These are phyloP conservation scores for Erysimum cheiranthoides DNA, from an alignment of 345 rosid genomes.

Conservation along the genomic window DNA sequence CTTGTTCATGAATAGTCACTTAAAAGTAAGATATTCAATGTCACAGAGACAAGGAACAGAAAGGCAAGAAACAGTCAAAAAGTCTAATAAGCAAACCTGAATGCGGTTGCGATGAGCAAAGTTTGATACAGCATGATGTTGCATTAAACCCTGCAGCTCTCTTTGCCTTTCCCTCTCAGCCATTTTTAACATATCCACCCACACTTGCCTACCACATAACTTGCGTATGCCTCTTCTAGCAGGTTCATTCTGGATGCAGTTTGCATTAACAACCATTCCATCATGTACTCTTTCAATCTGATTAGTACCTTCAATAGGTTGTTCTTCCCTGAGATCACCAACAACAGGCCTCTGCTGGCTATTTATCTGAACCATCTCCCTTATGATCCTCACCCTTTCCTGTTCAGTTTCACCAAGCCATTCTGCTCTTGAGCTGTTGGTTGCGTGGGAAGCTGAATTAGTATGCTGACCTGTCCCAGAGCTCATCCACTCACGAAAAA, in stretches of 20 bases:
- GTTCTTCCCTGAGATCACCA: constrained; percentile 63
- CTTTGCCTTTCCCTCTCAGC: constrained; percentile 78
- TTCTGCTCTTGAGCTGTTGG: constrained; percentile 60
- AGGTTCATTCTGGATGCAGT: constrained; percentile 55
- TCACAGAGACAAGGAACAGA: constrained; percentile 26
- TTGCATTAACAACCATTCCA: constrained; percentile 61
- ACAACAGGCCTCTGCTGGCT: constrained; percentile 66
- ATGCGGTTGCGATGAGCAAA: constrained; percentile 94
- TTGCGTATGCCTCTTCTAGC: constrained; percentile 73
- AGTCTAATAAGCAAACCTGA: constrained; percentile 60
- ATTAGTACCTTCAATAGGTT: constrained; percentile 58
- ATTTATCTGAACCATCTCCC: constrained; percentile 88
- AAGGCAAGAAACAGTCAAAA: background rate
- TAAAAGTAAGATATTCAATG: background rate
- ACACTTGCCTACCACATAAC: constrained; percentile 87
- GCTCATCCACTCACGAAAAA: constrained; percentile 86
- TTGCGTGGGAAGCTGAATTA: constrained; percentile 54
- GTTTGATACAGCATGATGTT: constrained; percentile 74
- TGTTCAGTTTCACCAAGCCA: constrained; percentile 95
- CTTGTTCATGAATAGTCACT: background rate
- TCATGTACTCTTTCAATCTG: constrained; percentile 77
- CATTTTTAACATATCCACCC: constrained; percentile 86
- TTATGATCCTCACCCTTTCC: constrained; percentile 85
- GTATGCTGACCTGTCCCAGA: constrained; percentile 60
- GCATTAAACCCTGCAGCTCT: constrained; percentile 75